Percentiles rank a stretch among this genome's conserved stretches.
Evolutionary conservation across 2,329 filamentous ascomycete genomes (phyloP).

Genomic region (Aspergillus neotritici): DNA sequence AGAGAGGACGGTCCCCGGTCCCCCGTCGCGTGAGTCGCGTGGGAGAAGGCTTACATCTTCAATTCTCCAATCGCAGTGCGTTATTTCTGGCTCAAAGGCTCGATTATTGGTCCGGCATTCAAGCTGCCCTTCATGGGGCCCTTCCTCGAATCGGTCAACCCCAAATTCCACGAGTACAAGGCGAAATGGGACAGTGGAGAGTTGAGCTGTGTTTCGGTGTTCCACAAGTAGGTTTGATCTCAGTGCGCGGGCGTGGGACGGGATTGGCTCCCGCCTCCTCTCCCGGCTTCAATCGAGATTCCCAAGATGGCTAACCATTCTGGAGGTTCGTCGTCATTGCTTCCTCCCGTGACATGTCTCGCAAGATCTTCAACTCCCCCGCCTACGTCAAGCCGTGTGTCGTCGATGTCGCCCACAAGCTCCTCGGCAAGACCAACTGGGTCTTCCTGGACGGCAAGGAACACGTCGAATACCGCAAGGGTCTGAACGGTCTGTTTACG

Average conservation of each 20-base stretch:
- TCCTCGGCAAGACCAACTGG: conserved; percentile 88
- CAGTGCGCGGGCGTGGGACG: too few relatives aligned
- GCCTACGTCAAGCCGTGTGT: conserved; percentile 90
- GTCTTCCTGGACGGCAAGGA: conserved; percentile 93
- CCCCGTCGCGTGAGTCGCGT: background rate
- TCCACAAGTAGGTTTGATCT: conserved; percentile 74
- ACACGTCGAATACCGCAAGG: conserved; percentile 96
- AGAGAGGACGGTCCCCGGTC: too few relatives aligned
- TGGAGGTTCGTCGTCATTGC: conserved; percentile 91
- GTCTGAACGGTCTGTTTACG: conserved; percentile 90
- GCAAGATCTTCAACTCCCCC: conserved; percentile 95
- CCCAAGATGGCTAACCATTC: background rate
- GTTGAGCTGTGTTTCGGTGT: conserved; percentile 94
- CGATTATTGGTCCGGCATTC: conserved; percentile 66
- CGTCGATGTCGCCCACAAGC: conserved; percentile 88
- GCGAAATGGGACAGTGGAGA: conserved; percentile 87
- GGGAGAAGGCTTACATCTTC: conserved; percentile 1
- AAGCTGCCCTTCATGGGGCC: conserved; percentile 91
- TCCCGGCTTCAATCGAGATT: background rate
- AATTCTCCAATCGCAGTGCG: conserved; percentile 49
- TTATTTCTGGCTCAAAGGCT: conserved; percentile 69
- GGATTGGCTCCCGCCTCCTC: too few relatives aligned
- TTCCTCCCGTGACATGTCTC: conserved; percentile 87
- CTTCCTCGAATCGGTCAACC: conserved; percentile 85
- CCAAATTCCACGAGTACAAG: conserved; percentile 85